Evolutionary conservation across 1,139 yeast genomes (phyloP).

Genomic region (Pichia sp.): DNA sequence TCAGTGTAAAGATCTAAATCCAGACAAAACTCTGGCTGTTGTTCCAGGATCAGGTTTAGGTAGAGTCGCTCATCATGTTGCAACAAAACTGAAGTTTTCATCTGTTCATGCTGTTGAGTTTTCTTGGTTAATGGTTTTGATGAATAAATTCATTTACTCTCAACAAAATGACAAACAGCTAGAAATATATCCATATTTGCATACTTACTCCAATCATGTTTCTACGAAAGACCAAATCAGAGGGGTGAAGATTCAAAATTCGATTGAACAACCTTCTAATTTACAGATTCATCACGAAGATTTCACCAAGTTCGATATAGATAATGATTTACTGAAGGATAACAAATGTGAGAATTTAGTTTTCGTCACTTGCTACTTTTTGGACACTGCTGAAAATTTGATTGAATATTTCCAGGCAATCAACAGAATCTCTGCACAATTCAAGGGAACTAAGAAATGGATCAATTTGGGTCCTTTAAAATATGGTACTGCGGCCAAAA

Average conservation of each 20-base stretch:
- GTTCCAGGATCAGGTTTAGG: constrained; percentile 83
- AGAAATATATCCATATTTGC: constrained; percentile 56
- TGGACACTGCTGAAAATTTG: constrained; percentile 83
- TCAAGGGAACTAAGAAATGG: constrained; percentile 43
- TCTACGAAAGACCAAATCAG: constrained; percentile 45
- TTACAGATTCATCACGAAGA: constrained; percentile 53
- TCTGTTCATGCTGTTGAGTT: constrained; percentile 64
- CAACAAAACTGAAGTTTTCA: constrained; percentile 28
- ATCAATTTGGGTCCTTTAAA: constrained; percentile 81
- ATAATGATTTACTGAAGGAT: constrained; percentile 11
- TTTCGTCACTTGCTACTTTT: constrained; percentile 64
- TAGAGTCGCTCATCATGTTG: constrained; percentile 55
- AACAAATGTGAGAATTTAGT: constrained; percentile 38
- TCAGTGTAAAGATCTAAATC: constrained; percentile 24
- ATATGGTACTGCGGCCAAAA: constrained; percentile 80
- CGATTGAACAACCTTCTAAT: constrained; percentile 34
- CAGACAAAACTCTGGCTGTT: constrained; percentile 37
- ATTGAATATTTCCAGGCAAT: constrained; percentile 64
- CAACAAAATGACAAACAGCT: constrained; percentile 6
- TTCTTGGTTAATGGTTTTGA: constrained; percentile 61
- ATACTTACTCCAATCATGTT: constrained; percentile 64
- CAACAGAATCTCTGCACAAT: constrained; percentile 31
- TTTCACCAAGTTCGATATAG: constrained; percentile 44
- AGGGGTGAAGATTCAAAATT: constrained; percentile 30
- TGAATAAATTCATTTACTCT: constrained; percentile 47